Evolutionary conservation across 2,329 filamentous ascomycete genomes (phyloP), one percentile per base, ranked within the genome.

Genomic region (Aspergillus carbonarius): DNA sequence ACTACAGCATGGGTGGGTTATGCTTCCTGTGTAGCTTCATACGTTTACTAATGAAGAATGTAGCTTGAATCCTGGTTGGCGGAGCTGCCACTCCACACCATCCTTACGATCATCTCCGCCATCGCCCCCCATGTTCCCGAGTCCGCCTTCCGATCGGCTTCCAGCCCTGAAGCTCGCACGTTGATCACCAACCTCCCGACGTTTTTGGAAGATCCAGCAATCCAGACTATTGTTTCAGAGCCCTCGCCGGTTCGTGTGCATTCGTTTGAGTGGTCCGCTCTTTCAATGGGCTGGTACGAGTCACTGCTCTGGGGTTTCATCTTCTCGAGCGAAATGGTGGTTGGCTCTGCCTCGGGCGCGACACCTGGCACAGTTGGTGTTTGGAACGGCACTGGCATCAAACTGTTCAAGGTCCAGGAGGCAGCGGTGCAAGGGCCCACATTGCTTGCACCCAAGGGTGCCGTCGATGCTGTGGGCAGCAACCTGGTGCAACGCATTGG

Each of bases 271-370:
- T 98, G 93, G 93, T 93, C 92, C 3, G 88, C 91, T 0, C 81
- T 96, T 34, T 90, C 91, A 0, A 82, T 98, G 52, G 93, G 93
- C 50, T 98, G 95, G 95, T 97, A 98, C 74, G 92, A 97, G 75
- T 93, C 91, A 5, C 81, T 98, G 12, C 82, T 99, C 9, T 99
- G 95, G 95, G 88, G 92, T 15, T 91, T 97, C 67, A 87, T 97
- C 54, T 98, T 97, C 73, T 88, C 90, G 27, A 88, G 88, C 68
- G 95, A 99, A 78, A 91, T 96, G 87, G 87, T 92, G 58, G 77
- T 78, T 12, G 76, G 75, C 4, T 73, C 76, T 5, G 73, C 74
- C 32, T 70, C 73, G 18, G 76, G 76, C 32, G 74, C 74, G 15
- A 86, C 89, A 0, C 93, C 89, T 71, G 93, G 93, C 30, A 93